Evolutionary conservation across 2,329 filamentous ascomycete species (phyloP), one percentile per base, ranked within the genome.

Genomic region (Penicillium thymicola): DNA sequence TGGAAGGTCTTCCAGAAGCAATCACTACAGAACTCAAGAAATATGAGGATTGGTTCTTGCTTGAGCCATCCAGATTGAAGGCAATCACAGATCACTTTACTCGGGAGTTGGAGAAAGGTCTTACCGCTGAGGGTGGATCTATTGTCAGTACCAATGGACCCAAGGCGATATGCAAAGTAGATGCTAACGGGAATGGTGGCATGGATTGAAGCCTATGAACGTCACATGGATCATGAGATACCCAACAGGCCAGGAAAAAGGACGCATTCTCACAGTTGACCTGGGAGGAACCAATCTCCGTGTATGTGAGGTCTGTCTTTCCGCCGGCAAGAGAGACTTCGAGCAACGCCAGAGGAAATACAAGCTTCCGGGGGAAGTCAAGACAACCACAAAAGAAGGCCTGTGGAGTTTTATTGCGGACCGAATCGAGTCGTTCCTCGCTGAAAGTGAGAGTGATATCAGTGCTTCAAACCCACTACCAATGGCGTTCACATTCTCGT

Each of bases 261-360:
- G 92, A 58, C 91, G 85, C 13, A 92, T 84, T 70, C 79, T 96
- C 46, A 90, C 92, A 43, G 79, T 96, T 27, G 92, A 96, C 69
- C 92, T 96, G 86, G 92, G 92, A 48, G 92, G 92, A 63, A 96
- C 92, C 60, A 96, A 96, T 72, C 77, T 96, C 57, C 88, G 92
- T 69, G 90, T 96, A 58, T 96, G 92, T 73, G 86, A 93, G 73
- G 90, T 96, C 67, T 88, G 85, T 55, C 78, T 96, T 62, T 89
- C 89, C 21, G 86, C 92, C 46, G 83, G 87, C 64, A 87, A 88
- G 76, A 89, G 89, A 50, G 87, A 92, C 72, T 92, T 89, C 72
- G 88, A 91, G 71, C 90, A 95, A 65, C 87, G 89, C 60, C 91
- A 96, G 77, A 89, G 88, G 68, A 93, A 95, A 76, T 94, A 93